Percentiles rank a stretch among this genome's conserved stretches.
These are phyloP conservation scores for Salix brachista DNA, from an alignment of 345 rosid genomes.

Conservation along the genomic window DNA sequence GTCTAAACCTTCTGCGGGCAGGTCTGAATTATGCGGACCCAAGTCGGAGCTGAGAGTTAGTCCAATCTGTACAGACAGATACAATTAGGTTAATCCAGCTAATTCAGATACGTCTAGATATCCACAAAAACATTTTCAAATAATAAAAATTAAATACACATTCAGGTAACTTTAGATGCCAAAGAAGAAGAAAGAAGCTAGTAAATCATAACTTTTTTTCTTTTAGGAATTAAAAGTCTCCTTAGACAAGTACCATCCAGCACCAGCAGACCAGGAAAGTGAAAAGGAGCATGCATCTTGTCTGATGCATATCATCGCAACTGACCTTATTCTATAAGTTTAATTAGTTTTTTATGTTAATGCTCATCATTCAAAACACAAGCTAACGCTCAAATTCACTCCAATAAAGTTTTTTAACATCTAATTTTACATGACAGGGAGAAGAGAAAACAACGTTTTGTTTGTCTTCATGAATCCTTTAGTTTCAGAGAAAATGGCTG, in stretches of 20 bases:
- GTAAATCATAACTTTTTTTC: not conserved
- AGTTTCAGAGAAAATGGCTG: not conserved
- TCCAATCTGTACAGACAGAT: conserved; percentile 55
- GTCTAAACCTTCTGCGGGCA: conserved; percentile 79
- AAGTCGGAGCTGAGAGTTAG: conserved; percentile 66
- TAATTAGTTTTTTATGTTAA: not conserved
- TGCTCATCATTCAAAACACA: not conserved
- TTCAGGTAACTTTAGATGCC: not conserved
- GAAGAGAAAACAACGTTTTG: not conserved
- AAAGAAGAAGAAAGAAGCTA: not conserved
- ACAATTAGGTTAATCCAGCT: not conserved
- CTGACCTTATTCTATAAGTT: not conserved
- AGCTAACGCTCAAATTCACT: not conserved
- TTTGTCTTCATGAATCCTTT: not conserved
- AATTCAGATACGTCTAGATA: not conserved
- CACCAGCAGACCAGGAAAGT: not conserved
- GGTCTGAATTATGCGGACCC: conserved; percentile 63
- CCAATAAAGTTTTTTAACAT: not conserved
- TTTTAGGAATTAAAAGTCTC: not conserved
- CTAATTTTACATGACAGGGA: not conserved
- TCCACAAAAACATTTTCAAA: not conserved
- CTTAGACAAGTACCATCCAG: not conserved
- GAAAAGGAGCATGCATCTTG: not conserved
- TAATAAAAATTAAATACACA: not conserved
- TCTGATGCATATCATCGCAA: not conserved